phyloP scores from a whole-genome alignment of 2,329 filamentous ascomycete genomes.

The Hypoxylon sp. region DNA sequence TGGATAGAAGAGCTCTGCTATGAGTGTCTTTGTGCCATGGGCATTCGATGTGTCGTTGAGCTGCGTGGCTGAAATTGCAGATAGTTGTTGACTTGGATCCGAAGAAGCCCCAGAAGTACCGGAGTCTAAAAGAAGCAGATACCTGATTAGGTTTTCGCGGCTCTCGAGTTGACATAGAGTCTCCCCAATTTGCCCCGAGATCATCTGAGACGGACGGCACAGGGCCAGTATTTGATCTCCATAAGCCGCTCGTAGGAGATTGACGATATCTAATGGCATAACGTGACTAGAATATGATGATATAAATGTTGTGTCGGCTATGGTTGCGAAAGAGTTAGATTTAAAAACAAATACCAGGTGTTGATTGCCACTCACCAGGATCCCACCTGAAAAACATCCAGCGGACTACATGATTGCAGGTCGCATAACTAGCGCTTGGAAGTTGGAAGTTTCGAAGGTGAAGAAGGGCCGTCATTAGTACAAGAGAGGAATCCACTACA shows the following conservation, averaged over 20 bases:
- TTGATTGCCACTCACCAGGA: constrained; percentile 71
- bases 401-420: constrained; percentile 79
- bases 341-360: not conserved
- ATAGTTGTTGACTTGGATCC: constrained; percentile 16
- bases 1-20: constrained; percentile 68
- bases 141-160: constrained; percentile 64
- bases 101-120: constrained; percentile 29
- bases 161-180: constrained; percentile 63
- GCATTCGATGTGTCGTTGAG: constrained; percentile 57
- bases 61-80: constrained; percentile 38
- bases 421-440: constrained; percentile 76
- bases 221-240: constrained; percentile 62
- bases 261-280: constrained; percentile 75
- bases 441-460: constrained; percentile 76
- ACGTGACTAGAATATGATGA: constrained; percentile 75
- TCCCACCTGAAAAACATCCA: constrained; percentile 90
- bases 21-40: constrained; percentile 65
- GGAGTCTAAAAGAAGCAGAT: constrained; percentile 68
- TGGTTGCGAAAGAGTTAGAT: constrained; percentile 40
- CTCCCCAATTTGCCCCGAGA: constrained; percentile 66
- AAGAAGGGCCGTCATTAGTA: constrained; percentile 79
- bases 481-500: constrained; percentile 83
- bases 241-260: constrained; percentile 78
- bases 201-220: constrained; percentile 55
- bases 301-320: constrained; percentile 78